Conservation (phyloP, 257 asterid species). For the Capsicum chinense region DNA sequence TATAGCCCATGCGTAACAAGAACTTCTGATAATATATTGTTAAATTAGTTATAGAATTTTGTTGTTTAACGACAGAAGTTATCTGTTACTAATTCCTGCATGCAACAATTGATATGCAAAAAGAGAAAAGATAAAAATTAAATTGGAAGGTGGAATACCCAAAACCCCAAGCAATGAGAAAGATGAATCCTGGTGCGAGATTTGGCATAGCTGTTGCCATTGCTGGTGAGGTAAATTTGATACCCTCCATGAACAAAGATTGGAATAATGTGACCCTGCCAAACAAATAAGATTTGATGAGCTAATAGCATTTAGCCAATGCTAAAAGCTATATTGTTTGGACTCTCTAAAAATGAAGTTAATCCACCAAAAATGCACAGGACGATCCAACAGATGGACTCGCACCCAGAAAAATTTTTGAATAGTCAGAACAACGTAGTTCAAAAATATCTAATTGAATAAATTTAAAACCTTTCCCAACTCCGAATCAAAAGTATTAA, state of each 20-base stretch:
- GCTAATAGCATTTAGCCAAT: not conserved
- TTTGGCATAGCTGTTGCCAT: conserved; percentile 98
- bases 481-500: not conserved
- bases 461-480: not conserved
- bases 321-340: no score
- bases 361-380: not conserved
- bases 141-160: conserved; percentile 42
- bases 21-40: not conserved
- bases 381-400: fast-evolving
- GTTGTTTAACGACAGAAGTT: not conserved
- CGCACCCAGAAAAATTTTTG: not conserved
- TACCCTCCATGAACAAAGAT: conserved; percentile 75
- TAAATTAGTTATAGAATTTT: not conserved
- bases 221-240: conserved; percentile 78
- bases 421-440: not conserved
- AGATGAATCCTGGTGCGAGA: conserved; percentile 86
- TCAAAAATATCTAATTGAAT: not conserved
- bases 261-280: conserved; percentile 82
- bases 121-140: not conserved
- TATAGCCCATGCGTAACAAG: not conserved
- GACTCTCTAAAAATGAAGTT: not conserved
- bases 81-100: not conserved
- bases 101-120: not conserved
- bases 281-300: not conserved
- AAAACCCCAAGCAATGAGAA: conserved; percentile 79